phyloP scores from a whole-genome alignment of 2,329 filamentous ascomycete genomes.

The Thelonectria discophora region DNA sequence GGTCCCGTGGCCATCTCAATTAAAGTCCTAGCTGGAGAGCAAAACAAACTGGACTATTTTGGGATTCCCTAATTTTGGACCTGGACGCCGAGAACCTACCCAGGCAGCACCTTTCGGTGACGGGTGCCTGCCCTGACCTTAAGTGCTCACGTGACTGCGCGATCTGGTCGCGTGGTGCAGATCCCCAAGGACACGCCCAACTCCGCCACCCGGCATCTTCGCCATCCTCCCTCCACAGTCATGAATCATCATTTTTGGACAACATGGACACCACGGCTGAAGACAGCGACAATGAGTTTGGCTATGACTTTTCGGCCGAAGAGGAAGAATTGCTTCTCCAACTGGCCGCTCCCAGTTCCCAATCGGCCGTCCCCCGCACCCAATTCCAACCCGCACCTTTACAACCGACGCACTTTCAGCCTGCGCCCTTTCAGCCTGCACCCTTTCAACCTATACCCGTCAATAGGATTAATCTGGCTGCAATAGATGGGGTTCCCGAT shows the following conservation, averaged over 20 bases:
- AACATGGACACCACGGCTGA: constrained; percentile 28
- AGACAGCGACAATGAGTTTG: constrained; percentile 55
- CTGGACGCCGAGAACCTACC: background rate
- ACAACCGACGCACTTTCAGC: no score
- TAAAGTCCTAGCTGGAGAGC: background rate
- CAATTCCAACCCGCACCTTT: constrained; percentile 6
- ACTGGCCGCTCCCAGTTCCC: constrained; percentile 38
- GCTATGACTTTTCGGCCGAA: constrained; percentile 57
- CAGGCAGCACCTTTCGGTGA: background rate
- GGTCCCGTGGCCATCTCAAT: background rate
- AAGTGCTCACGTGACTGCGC: constrained; percentile 39
- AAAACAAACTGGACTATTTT: background rate
- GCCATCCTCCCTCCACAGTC: background rate
- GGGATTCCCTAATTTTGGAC: background rate
- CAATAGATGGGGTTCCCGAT: constrained; percentile 39
- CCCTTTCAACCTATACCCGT: no score
- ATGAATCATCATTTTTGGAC: constrained; percentile 17
- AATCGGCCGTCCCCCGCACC: constrained; percentile 20
- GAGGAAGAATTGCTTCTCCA: constrained; percentile 55
- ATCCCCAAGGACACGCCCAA: constrained; percentile 8
- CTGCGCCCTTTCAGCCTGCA: no score
- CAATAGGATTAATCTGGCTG: constrained; percentile 23
- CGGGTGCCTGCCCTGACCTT: no score
- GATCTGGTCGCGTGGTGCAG: constrained; percentile 32
- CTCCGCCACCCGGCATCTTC: constrained; percentile 10